A percentile compares a stretch with the other conserved stretches of the same genome.
Evolutionary conservation across 2,329 filamentous ascomycete genomes (phyloP).

Genomic region (Sporothrix pallida): DNA sequence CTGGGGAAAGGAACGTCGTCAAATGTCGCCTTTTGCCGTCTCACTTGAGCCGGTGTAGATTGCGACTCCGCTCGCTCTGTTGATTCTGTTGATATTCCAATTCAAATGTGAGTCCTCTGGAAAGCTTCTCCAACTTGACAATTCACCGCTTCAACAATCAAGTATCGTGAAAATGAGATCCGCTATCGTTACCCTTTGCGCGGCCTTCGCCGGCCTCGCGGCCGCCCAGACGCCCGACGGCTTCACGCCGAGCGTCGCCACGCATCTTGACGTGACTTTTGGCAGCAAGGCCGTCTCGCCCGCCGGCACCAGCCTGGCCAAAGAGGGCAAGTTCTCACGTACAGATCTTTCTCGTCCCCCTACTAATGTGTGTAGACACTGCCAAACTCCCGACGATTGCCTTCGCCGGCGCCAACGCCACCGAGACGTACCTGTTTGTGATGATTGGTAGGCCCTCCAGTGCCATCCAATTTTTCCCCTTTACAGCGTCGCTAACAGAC

Average conservation of each 20-base stretch:
- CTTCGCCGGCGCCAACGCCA: slow-evolving; percentile 37
- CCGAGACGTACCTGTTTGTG: slow-evolving; percentile 41
- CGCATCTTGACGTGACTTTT: slow-evolving; percentile 40
- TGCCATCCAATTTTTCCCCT: too few species aligned
- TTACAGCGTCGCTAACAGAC: not conserved
- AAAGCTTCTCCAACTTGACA: not conserved
- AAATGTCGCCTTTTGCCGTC: not conserved
- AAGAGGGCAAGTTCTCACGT: slow-evolving; percentile 36
- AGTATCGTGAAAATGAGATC: not conserved
- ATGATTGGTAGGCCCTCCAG: slow-evolving; percentile 42
- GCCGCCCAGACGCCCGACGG: slow-evolving; percentile 40
- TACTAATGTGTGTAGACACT: slow-evolving; percentile 35
- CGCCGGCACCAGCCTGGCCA: slow-evolving; percentile 39
- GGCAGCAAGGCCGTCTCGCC: slow-evolving; percentile 40
- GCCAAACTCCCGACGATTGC: slow-evolving; percentile 40
- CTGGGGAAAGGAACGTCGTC: not conserved
- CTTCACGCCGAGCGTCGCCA: slow-evolving; percentile 38
- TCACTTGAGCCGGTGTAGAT: slow-evolving; percentile 18
- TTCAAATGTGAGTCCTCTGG: not conserved
- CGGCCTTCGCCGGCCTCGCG: not conserved
- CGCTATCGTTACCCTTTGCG: not conserved
- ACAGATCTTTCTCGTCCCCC: not conserved
- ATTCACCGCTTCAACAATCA: not conserved
- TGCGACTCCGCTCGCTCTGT: not conserved
- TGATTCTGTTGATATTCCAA: not conserved